A percentile compares a stretch with the other conserved stretches of the same genome.
These are phyloP conservation scores for Acaromyces ingoldii DNA, from an alignment of 1,284 basidiomycete genomes.

Conservation along the genomic window DNA sequence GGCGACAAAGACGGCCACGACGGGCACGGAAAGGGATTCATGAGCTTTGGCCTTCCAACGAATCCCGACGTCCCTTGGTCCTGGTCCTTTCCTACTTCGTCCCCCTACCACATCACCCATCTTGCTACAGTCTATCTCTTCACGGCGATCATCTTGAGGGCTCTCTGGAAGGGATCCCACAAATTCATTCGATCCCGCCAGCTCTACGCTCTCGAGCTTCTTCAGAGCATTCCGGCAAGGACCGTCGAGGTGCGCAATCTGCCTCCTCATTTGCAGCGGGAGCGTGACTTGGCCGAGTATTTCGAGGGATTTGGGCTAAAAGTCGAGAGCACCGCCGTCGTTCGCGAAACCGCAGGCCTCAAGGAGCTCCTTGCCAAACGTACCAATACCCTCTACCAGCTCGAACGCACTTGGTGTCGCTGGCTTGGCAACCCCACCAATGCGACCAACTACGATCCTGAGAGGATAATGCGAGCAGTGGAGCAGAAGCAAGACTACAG, in stretches of 20 bases:
- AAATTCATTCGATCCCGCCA: conserved; percentile 87
- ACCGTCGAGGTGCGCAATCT: conserved; percentile 83
- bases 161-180: conserved; percentile 81
- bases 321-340: conserved; percentile 86
- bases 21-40: too few relatives aligned
- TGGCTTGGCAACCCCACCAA: conserved; percentile 89
- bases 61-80: conserved; percentile 30
- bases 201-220: conserved; percentile 84
- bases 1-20: too few relatives aligned
- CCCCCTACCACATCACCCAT: conserved; percentile 60
- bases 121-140: conserved; percentile 90
- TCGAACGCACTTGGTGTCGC: conserved; percentile 76
- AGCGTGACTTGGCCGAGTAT: conserved; percentile 81
- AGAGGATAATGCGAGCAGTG: conserved; percentile 30
- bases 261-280: conserved; percentile 74
- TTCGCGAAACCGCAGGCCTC: conserved; percentile 72
- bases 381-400: conserved; percentile 68
- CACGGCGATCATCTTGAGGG: conserved; percentile 75
- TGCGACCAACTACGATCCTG: conserved; percentile 66
- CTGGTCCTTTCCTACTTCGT: conserved; percentile 51
- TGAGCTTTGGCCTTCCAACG: not conserved
- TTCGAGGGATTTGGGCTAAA: conserved; percentile 63
- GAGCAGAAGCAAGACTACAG: not conserved
- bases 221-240: conserved; percentile 85
- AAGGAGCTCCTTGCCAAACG: conserved; percentile 69